Conservation (phyloP, 1,284 basidiomycete genomes). For the Heimioporus retisporus region DNA sequence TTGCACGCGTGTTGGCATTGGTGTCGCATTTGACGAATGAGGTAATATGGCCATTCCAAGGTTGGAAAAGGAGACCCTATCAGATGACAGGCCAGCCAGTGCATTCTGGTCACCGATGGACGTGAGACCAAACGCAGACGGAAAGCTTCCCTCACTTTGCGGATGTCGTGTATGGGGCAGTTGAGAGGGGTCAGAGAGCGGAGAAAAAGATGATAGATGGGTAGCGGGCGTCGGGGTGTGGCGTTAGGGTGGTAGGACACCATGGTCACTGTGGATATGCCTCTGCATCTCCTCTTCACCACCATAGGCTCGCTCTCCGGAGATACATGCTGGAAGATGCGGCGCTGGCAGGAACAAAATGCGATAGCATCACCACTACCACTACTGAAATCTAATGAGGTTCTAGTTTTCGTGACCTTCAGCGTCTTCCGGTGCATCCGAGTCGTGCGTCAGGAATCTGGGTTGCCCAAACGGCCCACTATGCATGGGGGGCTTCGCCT, state of each 20-base stretch:
- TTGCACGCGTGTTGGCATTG: slow-evolving; percentile 50
- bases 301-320: slow-evolving; percentile 34
- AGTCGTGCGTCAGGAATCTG: slow-evolving; percentile 23
- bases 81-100: slow-evolving; percentile 65
- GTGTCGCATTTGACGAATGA: slow-evolving; percentile 57
- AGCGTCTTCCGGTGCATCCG: slow-evolving; percentile 28
- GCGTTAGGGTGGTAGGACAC: slow-evolving; percentile 30
- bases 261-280: slow-evolving; percentile 22
- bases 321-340: slow-evolving; percentile 55
- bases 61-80: slow-evolving; percentile 65
- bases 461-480: slow-evolving; percentile 32
- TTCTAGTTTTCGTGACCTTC: slow-evolving; percentile 6
- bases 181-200: slow-evolving; percentile 13
- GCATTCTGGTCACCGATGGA: slow-evolving; percentile 75
- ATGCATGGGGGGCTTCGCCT: background rate
- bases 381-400: slow-evolving; percentile 46
- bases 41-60: slow-evolving; percentile 37
- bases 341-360: slow-evolving; percentile 46
- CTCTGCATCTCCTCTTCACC: slow-evolving; percentile 32
- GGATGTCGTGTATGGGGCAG: slow-evolving; percentile 19
- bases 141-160: slow-evolving; percentile 60
- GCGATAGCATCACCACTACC: slow-evolving; percentile 46
- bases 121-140: slow-evolving; percentile 76
- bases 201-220: slow-evolving; percentile 24
- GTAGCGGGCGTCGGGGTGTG: slow-evolving; percentile 28